Evolutionary conservation across 805 yeast genomes (phyloP).

Genomic region (Lipomyces chichibuensis): DNA sequence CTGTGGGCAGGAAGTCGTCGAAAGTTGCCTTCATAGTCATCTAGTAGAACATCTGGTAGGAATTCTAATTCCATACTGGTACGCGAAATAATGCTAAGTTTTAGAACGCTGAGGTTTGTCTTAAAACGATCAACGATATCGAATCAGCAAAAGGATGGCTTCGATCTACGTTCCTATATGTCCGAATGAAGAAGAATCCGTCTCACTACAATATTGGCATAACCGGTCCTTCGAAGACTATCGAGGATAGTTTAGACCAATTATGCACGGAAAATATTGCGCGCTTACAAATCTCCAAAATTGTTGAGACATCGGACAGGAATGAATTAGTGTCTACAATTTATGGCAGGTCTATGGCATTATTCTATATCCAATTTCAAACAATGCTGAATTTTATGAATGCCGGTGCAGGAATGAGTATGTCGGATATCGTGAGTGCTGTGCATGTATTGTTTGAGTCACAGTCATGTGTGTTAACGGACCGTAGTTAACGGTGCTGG

Average conservation of each 20-base stretch:
- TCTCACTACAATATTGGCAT: constrained; percentile 44
- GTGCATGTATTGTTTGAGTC: not conserved
- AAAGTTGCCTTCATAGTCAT: constrained; percentile 46
- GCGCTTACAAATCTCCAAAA: constrained; percentile 43
- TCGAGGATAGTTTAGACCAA: constrained; percentile 44
- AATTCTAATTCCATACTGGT: constrained; percentile 3
- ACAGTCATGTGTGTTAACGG: not conserved
- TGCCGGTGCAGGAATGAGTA: not conserved
- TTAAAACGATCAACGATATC: constrained; percentile 47
- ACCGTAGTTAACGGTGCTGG: constrained; percentile 39
- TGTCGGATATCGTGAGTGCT: constrained; percentile 17
- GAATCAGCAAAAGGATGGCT: constrained; percentile 54
- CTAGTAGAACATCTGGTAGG: constrained; percentile 35
- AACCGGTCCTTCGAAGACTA: constrained; percentile 39
- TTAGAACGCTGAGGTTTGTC: constrained; percentile 51
- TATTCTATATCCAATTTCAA: constrained; percentile 52
- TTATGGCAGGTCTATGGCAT: constrained; percentile 55
- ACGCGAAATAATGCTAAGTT: constrained; percentile 18
- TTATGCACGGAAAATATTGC: constrained; percentile 46
- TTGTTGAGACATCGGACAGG: constrained; percentile 39
- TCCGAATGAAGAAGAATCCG: constrained; percentile 50
- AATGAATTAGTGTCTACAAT: constrained; percentile 44
- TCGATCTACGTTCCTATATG: constrained; percentile 54
- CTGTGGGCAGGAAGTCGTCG: constrained; percentile 51
- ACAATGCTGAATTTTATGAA: constrained; percentile 47